Evolutionary conservation across 495 filamentous ascomycete species (phyloP), one percentile per base, ranked within the genome.

Genomic region (Aspergillus sclerotiicarbonarius): DNA sequence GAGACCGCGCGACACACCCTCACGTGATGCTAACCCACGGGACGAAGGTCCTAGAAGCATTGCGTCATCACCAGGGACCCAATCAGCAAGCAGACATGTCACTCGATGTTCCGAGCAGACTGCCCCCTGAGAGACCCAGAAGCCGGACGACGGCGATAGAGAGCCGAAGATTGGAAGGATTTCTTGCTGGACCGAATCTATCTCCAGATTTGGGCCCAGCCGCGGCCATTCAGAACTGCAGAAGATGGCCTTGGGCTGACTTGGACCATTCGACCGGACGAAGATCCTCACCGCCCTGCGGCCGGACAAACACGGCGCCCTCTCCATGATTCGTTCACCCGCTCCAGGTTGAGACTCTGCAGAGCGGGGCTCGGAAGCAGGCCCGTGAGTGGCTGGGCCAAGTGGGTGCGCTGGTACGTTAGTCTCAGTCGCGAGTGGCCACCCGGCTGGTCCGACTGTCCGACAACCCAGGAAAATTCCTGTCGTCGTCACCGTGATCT

Each of bases 401-500:
- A 18, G 25, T 46, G 53, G 63, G 53, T 55, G 57, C 46, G 39
- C 51, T 20, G n/a, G 48, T 51, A 29, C 25, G 25, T 25, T 25
- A 25, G 25, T 25, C 25, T 25, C 46, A 31, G 20, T 66, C 45
- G 57, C 57, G 51, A 62, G 61, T 64, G 58, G 66, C 63, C 65
- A 64, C 65, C 62, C 58, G 62, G 65, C 60, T 63, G 58, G 51
- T 63, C 60, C 63, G 60, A 61, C 61, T 51, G 56, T 52, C 59
- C 60, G 54, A 62, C 35, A 62, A 37, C 51, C 39, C 18, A 51
- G 50, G 58, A 59, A 66, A 67, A 68, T 71, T 71, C 67, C 61
- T 73, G 70, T 66, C 66, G 67, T 72, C 71, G 70, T 75, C 72
- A 75, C 72, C 56, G 62, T 68, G 68, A 68, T 63, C 60, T 72